Evolutionary conservation across 139 green algal genomes (phyloP).

Genomic region (Zygnema cylindricum): DNA sequence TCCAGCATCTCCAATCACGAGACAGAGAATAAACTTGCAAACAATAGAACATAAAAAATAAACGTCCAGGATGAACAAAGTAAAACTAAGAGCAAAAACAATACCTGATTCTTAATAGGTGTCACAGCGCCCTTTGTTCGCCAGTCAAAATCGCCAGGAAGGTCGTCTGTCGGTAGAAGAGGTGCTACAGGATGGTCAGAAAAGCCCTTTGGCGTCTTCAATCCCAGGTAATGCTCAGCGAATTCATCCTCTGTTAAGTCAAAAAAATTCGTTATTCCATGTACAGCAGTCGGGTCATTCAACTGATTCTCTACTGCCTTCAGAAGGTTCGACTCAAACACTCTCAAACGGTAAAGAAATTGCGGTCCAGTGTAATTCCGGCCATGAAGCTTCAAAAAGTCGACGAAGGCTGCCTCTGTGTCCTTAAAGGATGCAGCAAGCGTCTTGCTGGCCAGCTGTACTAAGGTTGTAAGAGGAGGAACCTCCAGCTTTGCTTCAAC

Average conservation of each 20-base stretch:
- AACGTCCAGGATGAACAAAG: too few relatives aligned
- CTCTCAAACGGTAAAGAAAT: slow-evolving; percentile 25
- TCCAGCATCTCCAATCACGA: too few relatives aligned
- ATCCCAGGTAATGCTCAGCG: slow-evolving; percentile 42
- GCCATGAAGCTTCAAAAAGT: neutral
- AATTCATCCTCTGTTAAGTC: slow-evolving; percentile 70
- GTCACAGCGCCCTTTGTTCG: slow-evolving; percentile 69
- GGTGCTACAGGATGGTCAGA: slow-evolving; percentile 19
- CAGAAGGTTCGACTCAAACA: slow-evolving; percentile 38
- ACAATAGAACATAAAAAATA: too few relatives aligned
- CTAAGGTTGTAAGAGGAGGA: neutral
- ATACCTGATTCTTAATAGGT: slow-evolving; percentile 77
- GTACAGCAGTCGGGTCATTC: slow-evolving; percentile 48
- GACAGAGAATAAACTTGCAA: too few relatives aligned
- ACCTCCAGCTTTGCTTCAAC: neutral
- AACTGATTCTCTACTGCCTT: slow-evolving; percentile 45
- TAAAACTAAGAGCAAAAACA: slow-evolving; percentile 9
- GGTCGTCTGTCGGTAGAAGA: slow-evolving; percentile 46
- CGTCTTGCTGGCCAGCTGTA: neutral
- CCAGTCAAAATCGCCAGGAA: slow-evolving; percentile 74
- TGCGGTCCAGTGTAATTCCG: neutral
- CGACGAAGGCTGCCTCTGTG: neutral
- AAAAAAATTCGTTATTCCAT: slow-evolving; percentile 61
- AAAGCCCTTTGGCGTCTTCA: slow-evolving; percentile 23
- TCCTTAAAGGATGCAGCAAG: neutral